Base-by-base conservation (phyloP, 2,329 filamentous ascomycete species). In the Xylogone sp. region DNA sequence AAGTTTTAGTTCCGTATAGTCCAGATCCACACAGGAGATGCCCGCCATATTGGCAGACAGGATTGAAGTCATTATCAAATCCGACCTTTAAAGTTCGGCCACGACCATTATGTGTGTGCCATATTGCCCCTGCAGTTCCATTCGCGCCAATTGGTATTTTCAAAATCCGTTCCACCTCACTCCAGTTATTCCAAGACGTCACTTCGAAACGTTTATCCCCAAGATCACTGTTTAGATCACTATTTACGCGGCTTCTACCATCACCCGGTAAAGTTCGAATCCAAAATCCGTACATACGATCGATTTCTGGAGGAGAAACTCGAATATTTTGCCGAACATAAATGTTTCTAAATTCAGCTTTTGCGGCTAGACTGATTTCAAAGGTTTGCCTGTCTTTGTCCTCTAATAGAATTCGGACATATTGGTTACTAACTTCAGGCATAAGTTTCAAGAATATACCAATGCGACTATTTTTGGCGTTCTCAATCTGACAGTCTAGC, bases 401-500 rank as follows among this genome's bases (percentile, higher is more conserved):
- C 7, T 49, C 27, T n/a, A 48, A 12, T 3, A 10, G 12, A 12
- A 53, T 46, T 10, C 53, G 42, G 1, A 42, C 51, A 44, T 16
- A 45, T 46, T 53, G 51, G 42, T 44, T 22, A 3, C 47, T 39
- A 27, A 27, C 10, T n/a, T 53, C 42, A 3, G 45, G 31, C 19
- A 55, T 42, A n/a, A 51, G 18, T 18, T 46, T 43, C 16, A 55
- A 34, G 39, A 48, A 53, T 12, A 55, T 55, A 3, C 51, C 53
- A 2, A 55, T 42, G 13, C 53, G 45, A 19, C 42, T 50, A 9
- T 50, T 42, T 2, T 46, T 19, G 24, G 12, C n/a, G 5, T 34
- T 20, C 16, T 21, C 8, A 16, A 21, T 42, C 29, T 55, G 42
- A 29, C 54, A 60, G 43, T 61, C 59, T 7, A 62, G 54, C 10